phyloP scores from a whole-genome alignment of 108 stramenopile species.

The Cyclotella cryptica region DNA sequence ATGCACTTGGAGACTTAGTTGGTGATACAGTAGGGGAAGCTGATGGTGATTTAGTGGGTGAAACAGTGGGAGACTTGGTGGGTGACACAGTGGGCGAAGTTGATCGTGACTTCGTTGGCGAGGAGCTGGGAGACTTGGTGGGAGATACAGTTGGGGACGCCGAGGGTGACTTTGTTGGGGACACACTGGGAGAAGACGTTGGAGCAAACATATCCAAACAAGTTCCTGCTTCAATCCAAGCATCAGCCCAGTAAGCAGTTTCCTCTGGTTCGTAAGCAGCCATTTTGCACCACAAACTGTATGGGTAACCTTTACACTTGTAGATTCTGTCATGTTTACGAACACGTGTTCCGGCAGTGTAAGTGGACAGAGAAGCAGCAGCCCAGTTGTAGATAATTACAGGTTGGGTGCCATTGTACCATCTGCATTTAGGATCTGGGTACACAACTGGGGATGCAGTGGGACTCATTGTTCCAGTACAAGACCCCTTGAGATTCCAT shows the following conservation, averaged over 20 bases:
- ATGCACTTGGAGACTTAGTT: background rate
- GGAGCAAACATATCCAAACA: too few species aligned
- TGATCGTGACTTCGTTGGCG: background rate
- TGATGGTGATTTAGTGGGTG: background rate
- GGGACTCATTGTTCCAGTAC: background rate
- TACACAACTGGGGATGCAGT: background rate
- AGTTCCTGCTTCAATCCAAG: background rate
- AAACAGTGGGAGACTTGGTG: background rate
- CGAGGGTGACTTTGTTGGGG: too few species aligned
- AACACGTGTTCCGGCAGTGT: too few species aligned
- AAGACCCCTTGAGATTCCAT: conserved; percentile 15
- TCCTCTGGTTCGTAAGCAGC: too few species aligned
- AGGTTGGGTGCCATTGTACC: background rate
- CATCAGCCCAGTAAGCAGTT: background rate
- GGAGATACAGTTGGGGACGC: too few species aligned
- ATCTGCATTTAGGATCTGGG: background rate
- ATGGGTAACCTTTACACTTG: background rate
- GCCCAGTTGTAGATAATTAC: background rate
- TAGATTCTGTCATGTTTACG: background rate
- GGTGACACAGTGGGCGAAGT: too few species aligned
- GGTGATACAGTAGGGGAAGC: background rate
- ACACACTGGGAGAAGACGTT: too few species aligned
- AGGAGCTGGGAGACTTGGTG: too few species aligned
- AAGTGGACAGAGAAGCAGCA: background rate
- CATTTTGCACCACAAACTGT: background rate